Conservation (phyloP, 2,329 filamentous ascomycete species). For the Talaromyces sp. region DNA sequence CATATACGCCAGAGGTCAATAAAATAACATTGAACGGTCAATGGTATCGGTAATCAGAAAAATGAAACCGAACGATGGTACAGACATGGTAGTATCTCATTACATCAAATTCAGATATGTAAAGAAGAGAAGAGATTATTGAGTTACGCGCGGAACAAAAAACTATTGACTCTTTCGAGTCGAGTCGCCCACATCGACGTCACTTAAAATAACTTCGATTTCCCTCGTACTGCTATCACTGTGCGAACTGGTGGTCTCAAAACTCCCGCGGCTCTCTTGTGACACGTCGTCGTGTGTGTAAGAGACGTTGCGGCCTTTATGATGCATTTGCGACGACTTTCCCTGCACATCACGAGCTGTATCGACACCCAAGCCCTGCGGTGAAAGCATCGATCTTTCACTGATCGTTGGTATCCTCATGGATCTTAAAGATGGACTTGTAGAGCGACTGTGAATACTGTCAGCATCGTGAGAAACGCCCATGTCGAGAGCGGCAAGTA, state of each 20-base stretch:
- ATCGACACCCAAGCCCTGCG: neutral
- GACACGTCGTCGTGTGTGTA: conserved; percentile 31
- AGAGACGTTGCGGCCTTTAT: conserved; percentile 7
- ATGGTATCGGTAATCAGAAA: conserved; percentile 3
- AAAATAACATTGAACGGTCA: neutral
- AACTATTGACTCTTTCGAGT: conserved; percentile 25
- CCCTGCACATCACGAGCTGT: neutral
- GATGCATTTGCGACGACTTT: neutral
- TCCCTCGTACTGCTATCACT: conserved; percentile 26
- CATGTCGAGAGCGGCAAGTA: conserved; percentile 39
- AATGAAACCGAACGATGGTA: neutral
- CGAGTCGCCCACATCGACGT: conserved; percentile 33
- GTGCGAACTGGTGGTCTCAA: conserved; percentile 21
- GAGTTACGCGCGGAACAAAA: neutral
- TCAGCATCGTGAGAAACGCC: conserved; percentile 33
- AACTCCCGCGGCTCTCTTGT: conserved; percentile 26
- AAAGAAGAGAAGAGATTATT: neutral
- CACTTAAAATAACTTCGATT: conserved; percentile 33
- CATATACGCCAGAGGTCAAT: neutral
- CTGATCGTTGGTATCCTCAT: conserved; percentile 11
- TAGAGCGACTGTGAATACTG: conserved; percentile 24
- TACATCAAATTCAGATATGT: neutral
- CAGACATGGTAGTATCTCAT: neutral
- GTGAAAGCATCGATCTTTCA: conserved; percentile 13
- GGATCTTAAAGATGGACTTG: conserved; percentile 13